Evolutionary conservation across 805 yeast species (phyloP).

Genomic region (Starmerella riodocensis): DNA sequence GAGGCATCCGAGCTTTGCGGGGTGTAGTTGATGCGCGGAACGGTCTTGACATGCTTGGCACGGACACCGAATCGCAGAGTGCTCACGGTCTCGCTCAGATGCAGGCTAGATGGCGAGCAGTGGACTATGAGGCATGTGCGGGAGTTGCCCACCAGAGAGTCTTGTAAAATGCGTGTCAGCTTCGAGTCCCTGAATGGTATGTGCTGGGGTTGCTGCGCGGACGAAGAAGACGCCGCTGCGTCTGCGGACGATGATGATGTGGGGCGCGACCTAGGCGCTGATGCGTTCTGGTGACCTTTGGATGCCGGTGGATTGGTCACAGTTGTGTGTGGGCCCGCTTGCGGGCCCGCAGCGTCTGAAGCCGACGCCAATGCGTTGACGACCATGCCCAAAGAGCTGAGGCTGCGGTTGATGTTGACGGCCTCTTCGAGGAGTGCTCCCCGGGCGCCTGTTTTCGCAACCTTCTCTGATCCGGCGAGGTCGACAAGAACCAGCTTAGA

Average conservation of each 20-base stretch:
- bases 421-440: constrained; percentile 73
- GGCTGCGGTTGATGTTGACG: constrained; percentile 65
- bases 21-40: constrained; percentile 41
- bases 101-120: constrained; percentile 49
- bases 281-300: too few relatives aligned
- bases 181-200: constrained; percentile 69
- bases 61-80: constrained; percentile 63
- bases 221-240: background rate
- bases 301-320: too few relatives aligned
- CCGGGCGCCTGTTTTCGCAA: constrained; percentile 61
- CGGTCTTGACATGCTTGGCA: constrained; percentile 54
- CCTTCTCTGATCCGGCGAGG: constrained; percentile 77
- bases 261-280: too few relatives aligned
- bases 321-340: background rate
- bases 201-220: constrained; percentile 32
- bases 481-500: constrained; percentile 66
- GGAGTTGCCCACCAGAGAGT: constrained; percentile 71
- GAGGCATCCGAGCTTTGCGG: background rate
- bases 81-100: constrained; percentile 54
- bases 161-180: constrained; percentile 63
- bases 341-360: background rate
- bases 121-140: constrained; percentile 60
- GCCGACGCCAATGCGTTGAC: constrained; percentile 46
- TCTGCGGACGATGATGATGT: too few relatives aligned
- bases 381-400: constrained; percentile 67